Base-by-base conservation (phyloP, 768 basidiomycete genomes). In the Cystofilobasidium macerans region DNA sequence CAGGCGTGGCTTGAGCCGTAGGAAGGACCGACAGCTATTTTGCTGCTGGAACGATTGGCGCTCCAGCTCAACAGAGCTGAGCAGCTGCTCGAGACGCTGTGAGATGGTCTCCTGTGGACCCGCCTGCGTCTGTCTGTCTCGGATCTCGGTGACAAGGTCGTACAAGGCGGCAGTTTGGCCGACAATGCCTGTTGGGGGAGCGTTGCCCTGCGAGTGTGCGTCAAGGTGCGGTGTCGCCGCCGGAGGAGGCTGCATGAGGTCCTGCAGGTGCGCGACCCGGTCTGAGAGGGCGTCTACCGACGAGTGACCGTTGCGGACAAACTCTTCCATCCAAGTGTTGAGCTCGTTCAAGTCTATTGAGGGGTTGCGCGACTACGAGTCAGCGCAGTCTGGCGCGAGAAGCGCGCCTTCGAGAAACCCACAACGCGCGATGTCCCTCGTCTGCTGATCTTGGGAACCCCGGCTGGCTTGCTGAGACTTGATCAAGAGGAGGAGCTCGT, bases 271-370 rank as follows among this genome's bases (percentile, higher is more conserved):
- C 40, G 59, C 65, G 47, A 66, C 65, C 28, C 59, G 59, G 38
- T 48, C 28, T 8, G 65, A 48, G 28, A 66, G 57, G 8, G 42
- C 65, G 38, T 64, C 63, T 13, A 64, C 22, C 20, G 63, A 53
- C 30, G 40, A 43, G 51, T 66, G 47, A 40, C 57, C 57, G 40
- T 36, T 66, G 35, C 59, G 45, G 43, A 89, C 87, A 73, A 90
- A 89, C 3, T 83, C 78, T 70, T 91, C 89, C 47, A 92, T 80
- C 89, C 89, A 92, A 83, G 87, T 38, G 57, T 71, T 70, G 48
- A 71, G 71, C 36, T 65, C 67, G 56, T 68, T 61, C 11, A 68
- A 61, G 42, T 68, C 65, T 67, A 54, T 3, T n/a, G 6, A 16
- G 18, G 38, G 9, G 24, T 26, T 36, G 35, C 18, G 42, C 30